These are phyloP conservation scores for Teunomyces cretensis DNA, from an alignment of 805 yeast genomes.

Conservation along the genomic window DNA sequence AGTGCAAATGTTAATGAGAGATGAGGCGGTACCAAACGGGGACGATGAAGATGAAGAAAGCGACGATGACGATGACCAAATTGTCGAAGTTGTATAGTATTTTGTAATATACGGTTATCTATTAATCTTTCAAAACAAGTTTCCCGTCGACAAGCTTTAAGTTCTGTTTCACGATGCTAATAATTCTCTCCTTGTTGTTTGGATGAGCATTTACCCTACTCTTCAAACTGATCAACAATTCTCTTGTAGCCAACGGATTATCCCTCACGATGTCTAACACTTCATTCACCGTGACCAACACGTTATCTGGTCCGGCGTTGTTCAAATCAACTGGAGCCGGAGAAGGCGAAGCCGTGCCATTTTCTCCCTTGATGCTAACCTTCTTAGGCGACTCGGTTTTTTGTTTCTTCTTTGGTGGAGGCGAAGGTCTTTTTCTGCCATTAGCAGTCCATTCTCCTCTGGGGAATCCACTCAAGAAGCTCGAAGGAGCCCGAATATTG, in stretches of 20 bases:
- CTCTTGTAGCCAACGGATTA: slow-evolving; percentile 61
- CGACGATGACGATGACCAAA: slow-evolving; percentile 46
- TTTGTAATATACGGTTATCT: slow-evolving; percentile 1
- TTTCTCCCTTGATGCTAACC: slow-evolving; percentile 20
- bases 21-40: slow-evolving; percentile 55
- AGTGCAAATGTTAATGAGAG: slow-evolving; percentile 91
- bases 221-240: slow-evolving; percentile 59
- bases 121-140: slow-evolving; percentile 37
- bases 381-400: slow-evolving; percentile 37
- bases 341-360: slow-evolving; percentile 4
- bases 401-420: slow-evolving; percentile 38
- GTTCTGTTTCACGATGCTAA: slow-evolving; percentile 54
- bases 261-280: slow-evolving; percentile 61
- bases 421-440: slow-evolving; percentile 36
- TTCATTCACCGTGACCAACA: slow-evolving; percentile 67
- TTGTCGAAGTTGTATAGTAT: slow-evolving; percentile 50
- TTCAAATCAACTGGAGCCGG: slow-evolving; percentile 26
- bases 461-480: slow-evolving; percentile 65
- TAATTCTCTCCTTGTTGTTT: slow-evolving; percentile 62
- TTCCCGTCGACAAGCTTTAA: slow-evolving; percentile 54
- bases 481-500: slow-evolving; percentile 62
- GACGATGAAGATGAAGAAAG: slow-evolving; percentile 51
- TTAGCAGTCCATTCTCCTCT: slow-evolving; percentile 84
- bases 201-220: slow-evolving; percentile 62
- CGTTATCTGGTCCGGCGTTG: slow-evolving; percentile 37